Evolutionary conservation across 202 grass and related monocot genomes (phyloP), one percentile per base, ranked within the genome.

Genomic region (Zizania palustris): DNA sequence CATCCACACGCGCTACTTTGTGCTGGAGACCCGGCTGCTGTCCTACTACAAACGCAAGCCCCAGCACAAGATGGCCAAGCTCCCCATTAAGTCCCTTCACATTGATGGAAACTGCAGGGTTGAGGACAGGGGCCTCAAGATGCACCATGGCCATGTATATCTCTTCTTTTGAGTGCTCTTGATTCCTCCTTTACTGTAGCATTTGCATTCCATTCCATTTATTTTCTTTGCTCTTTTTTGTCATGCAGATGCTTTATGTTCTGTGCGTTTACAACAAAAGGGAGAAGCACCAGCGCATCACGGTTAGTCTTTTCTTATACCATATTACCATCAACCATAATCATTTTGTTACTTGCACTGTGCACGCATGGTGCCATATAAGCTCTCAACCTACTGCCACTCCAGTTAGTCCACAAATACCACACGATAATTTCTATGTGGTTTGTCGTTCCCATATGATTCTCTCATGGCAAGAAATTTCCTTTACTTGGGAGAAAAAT

Each of bases 181-280:
- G 14, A 3, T 49, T 19, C 45, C 9, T 74, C 62, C 69, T 7
- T 46, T 9, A 12, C 14, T 4, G 13, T 2, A 18, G 1, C 0
- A 1, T 71, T 48, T 10, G 72, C 55, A 6, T 60, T 60, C 13
- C 55, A 48, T 44, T 59, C 39, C 4, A 13, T 7, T 11, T 5
- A 22, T 86, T 57, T 56, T 45, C 16, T 75, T 57, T 74, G 22
- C 51, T 53, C 65, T 18, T 79, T 68, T 34, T 15, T 16, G 12
- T 80, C 63, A 61, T 5, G 19, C 67, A 94, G 95, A 98, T 84
- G 89, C 88, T 98, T 53, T 98, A 98, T 10, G 91, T 92, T n/a
- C 76, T 98, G 43, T 92, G 91, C 46, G 80, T 98, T 77, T 94
- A 98, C 89, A 94, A 94, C 89, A 98, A 92, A 81, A 88, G 92